Conservation (phyloP, 805 yeast genomes). For the Lachancea meyersii region DNA sequence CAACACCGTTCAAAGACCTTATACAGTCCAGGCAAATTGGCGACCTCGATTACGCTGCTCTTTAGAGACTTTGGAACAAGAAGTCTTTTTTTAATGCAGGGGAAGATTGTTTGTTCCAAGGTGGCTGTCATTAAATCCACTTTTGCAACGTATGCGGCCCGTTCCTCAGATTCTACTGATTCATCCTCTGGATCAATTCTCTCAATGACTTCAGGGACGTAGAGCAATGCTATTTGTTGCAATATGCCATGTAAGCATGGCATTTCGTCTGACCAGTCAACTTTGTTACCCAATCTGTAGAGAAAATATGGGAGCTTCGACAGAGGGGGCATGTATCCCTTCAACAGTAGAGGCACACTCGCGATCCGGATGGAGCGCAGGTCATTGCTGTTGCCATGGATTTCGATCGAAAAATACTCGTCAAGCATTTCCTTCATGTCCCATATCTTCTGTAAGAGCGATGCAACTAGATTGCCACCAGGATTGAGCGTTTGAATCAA, state of each 20-base stretch:
- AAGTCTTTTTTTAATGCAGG: conserved; percentile 54
- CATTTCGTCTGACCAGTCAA: conserved; percentile 64
- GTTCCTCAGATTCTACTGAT: conserved; percentile 21
- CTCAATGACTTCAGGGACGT: conserved; percentile 55
- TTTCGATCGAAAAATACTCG: conserved; percentile 65
- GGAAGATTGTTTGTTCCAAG: conserved; percentile 60
- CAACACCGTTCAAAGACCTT: conserved; percentile 88
- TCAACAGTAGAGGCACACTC: conserved; percentile 63
- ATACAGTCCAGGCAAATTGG: conserved; percentile 86
- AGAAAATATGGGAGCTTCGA: conserved; percentile 62
- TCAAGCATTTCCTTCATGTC: conserved; percentile 68
- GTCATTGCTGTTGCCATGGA: conserved; percentile 31
- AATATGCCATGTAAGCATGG: conserved; percentile 61
- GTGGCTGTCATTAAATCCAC: conserved; percentile 30
- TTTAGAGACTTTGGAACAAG: conserved; percentile 53
- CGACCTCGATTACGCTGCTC: conserved; percentile 69
- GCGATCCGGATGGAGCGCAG: conserved; percentile 34
- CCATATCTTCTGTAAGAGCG: conserved; percentile 27
- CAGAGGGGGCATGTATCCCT: conserved; percentile 55
- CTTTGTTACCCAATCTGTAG: conserved; percentile 49
- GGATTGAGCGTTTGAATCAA: conserved; percentile 17
- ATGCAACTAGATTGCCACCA: conserved; percentile 20
- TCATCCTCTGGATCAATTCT: conserved; percentile 16
- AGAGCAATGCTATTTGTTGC: conserved; percentile 62
- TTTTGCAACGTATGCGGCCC: conserved; percentile 22